phyloP scores from a whole-genome alignment of 306 rosid species.

The Urtica urens region DNA sequence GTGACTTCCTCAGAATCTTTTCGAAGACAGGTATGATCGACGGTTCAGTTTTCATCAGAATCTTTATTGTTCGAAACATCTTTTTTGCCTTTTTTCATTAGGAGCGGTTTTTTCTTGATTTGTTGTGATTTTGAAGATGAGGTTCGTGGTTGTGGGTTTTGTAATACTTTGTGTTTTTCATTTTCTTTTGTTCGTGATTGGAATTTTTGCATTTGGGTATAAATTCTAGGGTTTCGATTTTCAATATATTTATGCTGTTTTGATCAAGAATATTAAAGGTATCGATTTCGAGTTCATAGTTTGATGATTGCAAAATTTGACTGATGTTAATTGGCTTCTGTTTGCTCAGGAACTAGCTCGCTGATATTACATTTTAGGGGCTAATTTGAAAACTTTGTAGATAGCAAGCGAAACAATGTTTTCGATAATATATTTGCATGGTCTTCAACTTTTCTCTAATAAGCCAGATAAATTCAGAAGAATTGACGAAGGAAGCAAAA shows the following conservation, averaged over 20 bases:
- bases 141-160: neutral
- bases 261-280: constrained; percentile 1
- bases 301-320: too few species aligned
- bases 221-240: constrained; percentile 19
- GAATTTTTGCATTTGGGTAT: neutral
- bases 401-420: too few species aligned
- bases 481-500: too few species aligned
- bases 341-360: too few species aligned
- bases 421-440: too few species aligned
- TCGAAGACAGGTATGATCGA: constrained; percentile 17
- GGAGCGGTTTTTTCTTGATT: neutral
- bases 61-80: neutral
- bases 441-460: too few species aligned
- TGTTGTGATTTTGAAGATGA: neutral
- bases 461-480: too few species aligned
- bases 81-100: neutral
- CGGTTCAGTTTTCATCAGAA: neutral
- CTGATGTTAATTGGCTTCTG: too few species aligned
- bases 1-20: constrained; percentile 1
- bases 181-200: neutral
- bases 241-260: constrained; percentile 1
- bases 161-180: neutral
- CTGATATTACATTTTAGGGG: too few species aligned
- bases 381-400: too few species aligned
- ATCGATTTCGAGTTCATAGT: neutral